phyloP scores from a whole-genome alignment of 306 rosid genomes.

The Lathyrus tuberosus region DNA sequence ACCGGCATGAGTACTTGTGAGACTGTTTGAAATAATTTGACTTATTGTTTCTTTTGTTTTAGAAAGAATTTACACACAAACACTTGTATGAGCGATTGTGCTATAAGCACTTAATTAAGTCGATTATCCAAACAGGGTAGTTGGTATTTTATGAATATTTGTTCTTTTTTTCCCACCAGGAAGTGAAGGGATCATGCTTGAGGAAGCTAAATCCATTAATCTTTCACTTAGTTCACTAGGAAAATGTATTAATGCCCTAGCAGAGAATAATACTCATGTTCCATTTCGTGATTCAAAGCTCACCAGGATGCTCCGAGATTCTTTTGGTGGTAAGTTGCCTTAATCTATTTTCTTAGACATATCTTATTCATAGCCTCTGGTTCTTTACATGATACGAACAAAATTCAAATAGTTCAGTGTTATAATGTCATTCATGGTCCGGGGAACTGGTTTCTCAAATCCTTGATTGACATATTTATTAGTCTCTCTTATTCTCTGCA shows the following conservation, averaged over 20 bases:
- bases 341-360: constrained; percentile 28
- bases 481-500: constrained; percentile 9
- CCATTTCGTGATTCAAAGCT: constrained; percentile 99
- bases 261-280: constrained; percentile 90
- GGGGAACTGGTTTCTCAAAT: constrained; percentile 28
- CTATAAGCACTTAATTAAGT: not conserved
- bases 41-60: not conserved
- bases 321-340: constrained; percentile 83
- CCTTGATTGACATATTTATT: constrained; percentile 32
- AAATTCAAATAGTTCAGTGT: constrained; percentile 12
- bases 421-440: constrained; percentile 35
- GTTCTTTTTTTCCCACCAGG: constrained; percentile 54
- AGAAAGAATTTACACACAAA: not conserved
- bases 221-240: constrained; percentile 95
- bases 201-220: constrained; percentile 97
- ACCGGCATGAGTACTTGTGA: not conserved
- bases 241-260: constrained; percentile 93
- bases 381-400: constrained; percentile 15
- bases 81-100: not conserved
- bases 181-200: constrained; percentile 92
- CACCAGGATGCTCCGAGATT: constrained; percentile 92
- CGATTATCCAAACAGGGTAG: not conserved
- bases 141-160: constrained; percentile 29
- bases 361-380: not conserved
- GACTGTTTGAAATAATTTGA: not conserved